Conservation (phyloP, 2,329 filamentous ascomycete genomes). For the Aspergillus glaucus region DNA sequence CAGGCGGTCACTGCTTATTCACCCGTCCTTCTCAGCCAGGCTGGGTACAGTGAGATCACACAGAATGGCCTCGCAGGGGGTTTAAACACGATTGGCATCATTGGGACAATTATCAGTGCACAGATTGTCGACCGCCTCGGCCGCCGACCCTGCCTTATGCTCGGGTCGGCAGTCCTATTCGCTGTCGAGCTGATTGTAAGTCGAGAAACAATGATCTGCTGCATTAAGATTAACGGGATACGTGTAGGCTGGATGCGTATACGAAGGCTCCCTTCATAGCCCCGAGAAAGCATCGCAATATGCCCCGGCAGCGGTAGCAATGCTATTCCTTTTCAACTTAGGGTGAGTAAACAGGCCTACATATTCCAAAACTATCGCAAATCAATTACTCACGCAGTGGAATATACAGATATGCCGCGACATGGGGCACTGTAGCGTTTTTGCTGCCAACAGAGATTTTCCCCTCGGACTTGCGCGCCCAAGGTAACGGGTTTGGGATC, state of each 20-base stretch:
- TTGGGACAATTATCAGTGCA: slow-evolving; percentile 47
- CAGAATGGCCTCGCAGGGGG: slow-evolving; percentile 46
- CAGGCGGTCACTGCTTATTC: slow-evolving; percentile 33
- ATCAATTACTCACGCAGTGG: not conserved
- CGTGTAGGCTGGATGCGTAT: slow-evolving; percentile 34
- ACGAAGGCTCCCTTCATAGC: slow-evolving; percentile 35
- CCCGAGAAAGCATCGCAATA: slow-evolving; percentile 31
- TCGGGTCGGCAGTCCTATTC: slow-evolving; percentile 34
- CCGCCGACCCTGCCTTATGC: slow-evolving; percentile 37
- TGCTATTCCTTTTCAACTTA: slow-evolving; percentile 41
- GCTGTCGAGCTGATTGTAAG: slow-evolving; percentile 37
- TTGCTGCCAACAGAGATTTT: slow-evolving; percentile 53
- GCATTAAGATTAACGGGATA: too few relatives aligned
- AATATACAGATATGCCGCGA: slow-evolving; percentile 38
- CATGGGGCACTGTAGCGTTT: slow-evolving; percentile 49
- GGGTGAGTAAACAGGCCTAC: slow-evolving; percentile 6
- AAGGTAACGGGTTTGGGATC: slow-evolving; percentile 55
- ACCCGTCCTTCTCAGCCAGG: slow-evolving; percentile 21
- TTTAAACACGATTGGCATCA: slow-evolving; percentile 47
- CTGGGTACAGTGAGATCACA: slow-evolving; percentile 31
- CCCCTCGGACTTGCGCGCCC: slow-evolving; percentile 51
- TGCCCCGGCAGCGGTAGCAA: slow-evolving; percentile 42
- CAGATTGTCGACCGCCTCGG: slow-evolving; percentile 48
- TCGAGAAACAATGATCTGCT: not conserved
- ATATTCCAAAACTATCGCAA: too few relatives aligned